phyloP scores from a whole-genome alignment of 176 grass and related monocot species.

The Dendrocalamus sinicus region DNA sequence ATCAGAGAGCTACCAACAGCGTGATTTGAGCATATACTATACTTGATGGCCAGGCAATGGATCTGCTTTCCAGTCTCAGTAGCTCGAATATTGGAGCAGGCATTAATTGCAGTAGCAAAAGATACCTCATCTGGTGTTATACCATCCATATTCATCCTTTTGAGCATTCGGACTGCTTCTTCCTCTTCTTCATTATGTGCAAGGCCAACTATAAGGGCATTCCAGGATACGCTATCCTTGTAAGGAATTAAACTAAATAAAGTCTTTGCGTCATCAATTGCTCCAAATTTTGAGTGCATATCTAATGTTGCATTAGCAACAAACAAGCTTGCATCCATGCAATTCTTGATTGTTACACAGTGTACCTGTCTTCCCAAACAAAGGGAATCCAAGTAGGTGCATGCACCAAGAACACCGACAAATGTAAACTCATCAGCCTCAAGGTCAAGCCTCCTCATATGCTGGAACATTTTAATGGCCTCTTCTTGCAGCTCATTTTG shows the following conservation, averaged over 20 bases:
- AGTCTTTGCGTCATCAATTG: slow-evolving; percentile 45
- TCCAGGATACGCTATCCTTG: slow-evolving; percentile 73
- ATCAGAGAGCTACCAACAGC: slow-evolving; percentile 67
- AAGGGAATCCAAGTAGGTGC: slow-evolving; percentile 41
- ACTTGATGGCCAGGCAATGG: slow-evolving; percentile 58
- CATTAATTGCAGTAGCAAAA: slow-evolving; percentile 63
- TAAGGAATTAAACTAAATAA: slow-evolving; percentile 56
- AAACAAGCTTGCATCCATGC: slow-evolving; percentile 55
- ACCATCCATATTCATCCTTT: slow-evolving; percentile 48
- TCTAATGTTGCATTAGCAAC: slow-evolving; percentile 69
- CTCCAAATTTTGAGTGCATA: slow-evolving; percentile 79
- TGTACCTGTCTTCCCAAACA: slow-evolving; percentile 63
- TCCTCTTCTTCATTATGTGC: slow-evolving; percentile 56
- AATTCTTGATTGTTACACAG: slow-evolving; percentile 57
- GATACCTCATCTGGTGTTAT: slow-evolving; percentile 62
- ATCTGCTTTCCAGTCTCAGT: slow-evolving; percentile 72
- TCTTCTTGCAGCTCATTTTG: slow-evolving; percentile 59
- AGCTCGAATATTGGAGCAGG: slow-evolving; percentile 58
- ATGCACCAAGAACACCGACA: slow-evolving; percentile 60
- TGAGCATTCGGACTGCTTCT: slow-evolving; percentile 54
- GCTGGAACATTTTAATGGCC: slow-evolving; percentile 50
- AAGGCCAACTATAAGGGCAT: slow-evolving; percentile 76
- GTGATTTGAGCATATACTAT: slow-evolving; percentile 51
- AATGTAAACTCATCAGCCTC: slow-evolving; percentile 68
- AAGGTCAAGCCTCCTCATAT: slow-evolving; percentile 50